Base-by-base conservation (phyloP, 2,329 filamentous ascomycete genomes). In the Sordariomycetes sp. region DNA sequence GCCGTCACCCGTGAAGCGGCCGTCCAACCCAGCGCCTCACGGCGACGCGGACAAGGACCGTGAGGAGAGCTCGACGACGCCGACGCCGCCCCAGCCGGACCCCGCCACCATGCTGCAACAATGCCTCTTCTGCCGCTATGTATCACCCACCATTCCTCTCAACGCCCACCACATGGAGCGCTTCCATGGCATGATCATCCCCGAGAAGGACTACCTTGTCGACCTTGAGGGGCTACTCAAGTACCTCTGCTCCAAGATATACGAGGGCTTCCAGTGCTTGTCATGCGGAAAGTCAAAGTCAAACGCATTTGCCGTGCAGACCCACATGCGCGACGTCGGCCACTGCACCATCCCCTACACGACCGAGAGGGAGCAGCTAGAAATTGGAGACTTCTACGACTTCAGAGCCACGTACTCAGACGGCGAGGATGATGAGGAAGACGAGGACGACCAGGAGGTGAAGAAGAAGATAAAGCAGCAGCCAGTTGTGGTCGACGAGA, bases 311-410 rank as follows among this genome's bases (percentile, higher is more conserved):
- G 92, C 89, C 20, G 83, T 91, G 28, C 91, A 96, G 67, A 96
- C 91, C 0, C 94, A 99, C 69, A 99, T 99, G 94, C 85, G 90
- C 52, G 94, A 99, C 69, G 92, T 90, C 68, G 87, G 90, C 1
- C 94, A 99, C 72, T 97, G 92, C 79, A 96, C 91, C 80, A 95
- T 99, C 63, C 91, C 90, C 0, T 99, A 92, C 69, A 84, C 86
- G 55, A 86, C 85, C 0, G 89, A 96, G 67, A 86, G 87, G 39
- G 90, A 97, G 66, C 90, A 96, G 73, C 80, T 97, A 34, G 90
- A 95, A 58, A 89, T 99, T 65, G 94, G 94, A 58, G 89, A 97
- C 62, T 96, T 89, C 70, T 99, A 99, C 71, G 94, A 99, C 68
- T 99, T 99, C 78, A 82, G 89, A 62, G 89, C 88, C 72, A 96